Evolutionary conservation across 148 eudicot genomes (phyloP).

Genomic region (Fallopia convolvulus): DNA sequence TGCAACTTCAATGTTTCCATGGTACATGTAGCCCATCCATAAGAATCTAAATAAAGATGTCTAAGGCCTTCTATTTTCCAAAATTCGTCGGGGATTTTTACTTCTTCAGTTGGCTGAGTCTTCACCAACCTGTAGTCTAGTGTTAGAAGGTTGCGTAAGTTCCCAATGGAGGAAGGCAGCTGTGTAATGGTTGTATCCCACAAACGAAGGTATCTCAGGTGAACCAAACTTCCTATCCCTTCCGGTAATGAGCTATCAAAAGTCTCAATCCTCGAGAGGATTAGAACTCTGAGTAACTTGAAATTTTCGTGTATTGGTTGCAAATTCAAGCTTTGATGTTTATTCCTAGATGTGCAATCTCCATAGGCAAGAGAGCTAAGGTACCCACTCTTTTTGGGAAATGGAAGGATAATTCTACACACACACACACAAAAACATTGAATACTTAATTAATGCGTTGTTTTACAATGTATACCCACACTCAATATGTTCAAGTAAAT

Average conservation of each 20-base stretch:
- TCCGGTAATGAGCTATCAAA: conserved; percentile 15
- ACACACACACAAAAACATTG: too few relatives aligned
- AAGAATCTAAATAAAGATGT: conserved; percentile 1
- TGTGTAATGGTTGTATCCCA: too few relatives aligned
- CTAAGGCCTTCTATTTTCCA: conserved; percentile 17
- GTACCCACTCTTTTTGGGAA: conserved; percentile 1
- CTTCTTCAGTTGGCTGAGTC: background rate
- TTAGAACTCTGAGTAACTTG: conserved; percentile 25
- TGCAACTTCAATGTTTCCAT: background rate
- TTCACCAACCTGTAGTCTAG: conserved; percentile 9
- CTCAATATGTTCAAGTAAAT: too few relatives aligned
- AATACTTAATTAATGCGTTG: too few relatives aligned
- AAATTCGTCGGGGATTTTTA: conserved; percentile 19
- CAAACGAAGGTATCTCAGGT: conserved; percentile 21
- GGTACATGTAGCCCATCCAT: background rate
- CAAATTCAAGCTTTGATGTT: conserved; percentile 4
- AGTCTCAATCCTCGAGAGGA: conserved; percentile 10
- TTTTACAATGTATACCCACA: too few relatives aligned
- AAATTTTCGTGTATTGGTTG: conserved; percentile 13
- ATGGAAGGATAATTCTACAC: background rate
- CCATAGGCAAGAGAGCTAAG: conserved; percentile 16
- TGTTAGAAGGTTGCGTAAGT: conserved; percentile 13
- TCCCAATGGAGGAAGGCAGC: background rate
- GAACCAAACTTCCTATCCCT: conserved; percentile 19
- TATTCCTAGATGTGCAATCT: too few relatives aligned